A percentile compares a stretch with the other conserved stretches of the same genome.
phyloP scores from a whole-genome alignment of 2,329 filamentous ascomycete genomes.

The Fusarium sp. region DNA sequence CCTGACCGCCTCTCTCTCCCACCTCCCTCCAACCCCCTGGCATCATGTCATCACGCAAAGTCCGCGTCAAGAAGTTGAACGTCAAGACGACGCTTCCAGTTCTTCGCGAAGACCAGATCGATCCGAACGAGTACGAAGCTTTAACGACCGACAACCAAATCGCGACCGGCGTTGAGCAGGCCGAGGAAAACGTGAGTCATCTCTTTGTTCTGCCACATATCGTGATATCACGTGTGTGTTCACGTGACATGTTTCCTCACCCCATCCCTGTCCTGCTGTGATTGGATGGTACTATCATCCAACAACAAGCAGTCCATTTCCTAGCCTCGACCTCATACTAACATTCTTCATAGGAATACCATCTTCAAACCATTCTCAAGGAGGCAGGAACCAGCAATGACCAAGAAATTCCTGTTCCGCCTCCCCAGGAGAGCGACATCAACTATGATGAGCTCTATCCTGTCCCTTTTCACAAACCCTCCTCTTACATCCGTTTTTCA shows the following conservation, averaged over 20 bases:
- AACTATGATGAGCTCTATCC: conserved; percentile 92
- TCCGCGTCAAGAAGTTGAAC: conserved; percentile 90
- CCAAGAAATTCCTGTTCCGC: conserved; percentile 73
- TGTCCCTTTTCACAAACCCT: conserved; percentile 81
- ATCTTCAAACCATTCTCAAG: conserved; percentile 84
- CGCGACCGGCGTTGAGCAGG: conserved; percentile 96
- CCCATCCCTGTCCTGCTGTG: background rate
- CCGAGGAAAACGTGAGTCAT: conserved; percentile 91
- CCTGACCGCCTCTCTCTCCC: conserved; percentile 52
- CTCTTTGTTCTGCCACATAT: conserved; percentile 42
- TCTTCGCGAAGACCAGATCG: conserved; percentile 90
- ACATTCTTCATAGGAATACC: conserved; percentile 77
- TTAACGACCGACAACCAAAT: conserved; percentile 86
- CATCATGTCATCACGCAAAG: conserved; percentile 73
- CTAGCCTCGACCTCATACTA: conserved; percentile 38
- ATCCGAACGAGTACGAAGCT: conserved; percentile 85
- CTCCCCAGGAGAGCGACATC: conserved; percentile 71
- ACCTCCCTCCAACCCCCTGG: conserved; percentile 52
- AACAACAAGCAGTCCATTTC: background rate
- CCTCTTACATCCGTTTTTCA: conserved; percentile 96
- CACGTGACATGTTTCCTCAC: conserved; percentile 56
- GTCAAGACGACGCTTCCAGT: conserved; percentile 89
- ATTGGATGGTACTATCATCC: conserved; percentile 30
- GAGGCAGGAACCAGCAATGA: conserved; percentile 65
- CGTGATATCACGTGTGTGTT: conserved; percentile 59